Percentiles rank a stretch among this genome's conserved stretches.
phyloP scores from a whole-genome alignment of 345 rosid species.

The Populus alba region DNA sequence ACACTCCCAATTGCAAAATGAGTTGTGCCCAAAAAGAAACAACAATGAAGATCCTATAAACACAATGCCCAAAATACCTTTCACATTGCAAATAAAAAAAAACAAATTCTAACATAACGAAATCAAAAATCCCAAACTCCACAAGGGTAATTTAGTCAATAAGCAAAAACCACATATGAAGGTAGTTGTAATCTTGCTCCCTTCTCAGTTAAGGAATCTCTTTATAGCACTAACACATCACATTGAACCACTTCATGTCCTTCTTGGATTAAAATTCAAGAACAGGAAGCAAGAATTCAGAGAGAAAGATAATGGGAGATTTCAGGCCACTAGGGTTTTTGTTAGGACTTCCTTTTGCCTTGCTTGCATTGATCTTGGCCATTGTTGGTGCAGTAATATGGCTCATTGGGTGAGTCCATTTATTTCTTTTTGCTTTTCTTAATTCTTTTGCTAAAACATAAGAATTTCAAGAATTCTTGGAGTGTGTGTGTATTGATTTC shows the following conservation, averaged over 20 bases:
- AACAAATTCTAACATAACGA: not conserved
- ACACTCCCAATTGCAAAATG: not conserved
- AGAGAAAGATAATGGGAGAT: slow-evolving; percentile 7
- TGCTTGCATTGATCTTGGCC: slow-evolving; percentile 24
- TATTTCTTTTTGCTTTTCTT: not conserved
- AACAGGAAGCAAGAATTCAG: not conserved
- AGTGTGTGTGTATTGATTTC: too few species aligned
- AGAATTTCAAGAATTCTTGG: not conserved
- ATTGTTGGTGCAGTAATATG: slow-evolving; percentile 26
- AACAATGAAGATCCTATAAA: not conserved
- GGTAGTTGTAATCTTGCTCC: not conserved
- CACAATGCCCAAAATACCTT: not conserved
- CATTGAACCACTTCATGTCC: not conserved
- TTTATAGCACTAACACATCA: not conserved
- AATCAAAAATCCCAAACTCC: not conserved
- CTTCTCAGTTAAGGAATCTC: not conserved
- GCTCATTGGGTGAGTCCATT: slow-evolving; percentile 28
- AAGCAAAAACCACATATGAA: not conserved
- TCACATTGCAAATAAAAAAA: not conserved
- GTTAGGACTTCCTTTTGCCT: slow-evolving; percentile 34
- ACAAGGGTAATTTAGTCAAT: not conserved
- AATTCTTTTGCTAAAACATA: not conserved
- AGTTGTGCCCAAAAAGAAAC: not conserved
- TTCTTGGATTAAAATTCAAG: not conserved
- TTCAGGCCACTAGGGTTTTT: slow-evolving; percentile 40